Conservation (phyloP, 306 rosid species). For the Abrus pulchellus region DNA sequence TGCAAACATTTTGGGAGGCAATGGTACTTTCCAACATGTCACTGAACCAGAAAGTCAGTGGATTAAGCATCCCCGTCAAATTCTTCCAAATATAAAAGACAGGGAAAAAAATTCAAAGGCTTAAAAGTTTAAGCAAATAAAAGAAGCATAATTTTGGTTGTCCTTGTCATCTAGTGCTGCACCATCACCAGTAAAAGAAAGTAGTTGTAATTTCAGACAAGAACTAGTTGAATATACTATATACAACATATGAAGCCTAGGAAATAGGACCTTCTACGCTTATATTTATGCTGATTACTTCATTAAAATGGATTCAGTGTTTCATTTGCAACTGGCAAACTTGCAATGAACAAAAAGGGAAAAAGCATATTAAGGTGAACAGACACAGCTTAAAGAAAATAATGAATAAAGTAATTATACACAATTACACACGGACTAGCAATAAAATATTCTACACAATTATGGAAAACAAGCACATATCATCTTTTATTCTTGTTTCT, state of each 20-base stretch:
- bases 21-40: not conserved
- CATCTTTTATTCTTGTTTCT: not conserved
- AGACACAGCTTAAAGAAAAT: constrained; percentile 12
- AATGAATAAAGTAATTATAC: not conserved
- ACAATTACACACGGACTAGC: not conserved
- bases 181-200: not conserved
- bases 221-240: not conserved
- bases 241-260: not conserved
- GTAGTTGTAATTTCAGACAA: constrained; percentile 8
- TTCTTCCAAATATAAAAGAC: not conserved
- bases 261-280: not conserved
- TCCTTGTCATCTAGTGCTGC: not conserved
- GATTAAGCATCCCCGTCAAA: constrained; percentile 2
- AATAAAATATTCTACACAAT: not conserved
- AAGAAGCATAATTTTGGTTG: constrained; percentile 9
- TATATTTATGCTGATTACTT: constrained; percentile 9
- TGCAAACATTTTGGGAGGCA: not conserved
- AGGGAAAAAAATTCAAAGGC: not conserved
- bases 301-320: not conserved
- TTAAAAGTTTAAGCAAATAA: not conserved
- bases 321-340: constrained; percentile 20
- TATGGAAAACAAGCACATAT: constrained; percentile 3
- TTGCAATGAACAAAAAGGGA: not conserved
- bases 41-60: not conserved
- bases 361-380: not conserved